phyloP scores from a whole-genome alignment of 306 rosid genomes.

The Lathyrus oleraceus region DNA sequence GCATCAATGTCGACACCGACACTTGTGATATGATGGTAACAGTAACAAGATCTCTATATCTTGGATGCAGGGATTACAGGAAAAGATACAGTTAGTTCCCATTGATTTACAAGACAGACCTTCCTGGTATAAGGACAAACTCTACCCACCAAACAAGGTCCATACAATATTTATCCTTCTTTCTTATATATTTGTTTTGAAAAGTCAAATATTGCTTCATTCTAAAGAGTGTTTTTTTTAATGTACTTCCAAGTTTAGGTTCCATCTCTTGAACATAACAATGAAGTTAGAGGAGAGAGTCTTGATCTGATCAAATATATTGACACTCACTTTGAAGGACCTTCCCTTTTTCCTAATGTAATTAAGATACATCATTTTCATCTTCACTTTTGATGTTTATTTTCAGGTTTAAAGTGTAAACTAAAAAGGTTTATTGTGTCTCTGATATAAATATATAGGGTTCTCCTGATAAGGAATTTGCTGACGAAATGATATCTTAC shows the following conservation, averaged over 20 bases:
- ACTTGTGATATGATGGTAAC: background rate
- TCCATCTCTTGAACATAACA: constrained; percentile 67
- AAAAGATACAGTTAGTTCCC: constrained; percentile 67
- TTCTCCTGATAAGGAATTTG: constrained; percentile 59
- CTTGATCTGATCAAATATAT: constrained; percentile 68
- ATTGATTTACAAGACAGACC: constrained; percentile 79
- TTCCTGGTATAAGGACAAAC: constrained; percentile 80
- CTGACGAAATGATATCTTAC: constrained; percentile 68
- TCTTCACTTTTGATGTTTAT: constrained; percentile 1
- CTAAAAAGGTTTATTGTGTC: background rate
- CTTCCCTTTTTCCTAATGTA: constrained; percentile 70
- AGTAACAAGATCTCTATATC: constrained; percentile 2
- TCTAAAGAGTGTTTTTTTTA: background rate
- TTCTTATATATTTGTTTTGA: background rate
- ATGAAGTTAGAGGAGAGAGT: constrained; percentile 68
- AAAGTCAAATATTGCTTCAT: background rate
- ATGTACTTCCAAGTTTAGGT: constrained; percentile 34
- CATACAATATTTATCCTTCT: constrained; percentile 13
- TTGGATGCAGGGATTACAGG: constrained; percentile 66
- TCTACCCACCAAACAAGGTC: constrained; percentile 79
- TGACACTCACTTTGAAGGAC: constrained; percentile 59
- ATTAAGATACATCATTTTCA: constrained; percentile 35
- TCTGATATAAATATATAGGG: constrained; percentile 47
- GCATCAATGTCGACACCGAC: too few species aligned
- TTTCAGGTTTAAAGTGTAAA: constrained; percentile 1